Percentiles rank a stretch among this genome's conserved stretches.
Evolutionary conservation across 305 asterid genomes (phyloP).

Genomic region (Solanum hybrid): DNA sequence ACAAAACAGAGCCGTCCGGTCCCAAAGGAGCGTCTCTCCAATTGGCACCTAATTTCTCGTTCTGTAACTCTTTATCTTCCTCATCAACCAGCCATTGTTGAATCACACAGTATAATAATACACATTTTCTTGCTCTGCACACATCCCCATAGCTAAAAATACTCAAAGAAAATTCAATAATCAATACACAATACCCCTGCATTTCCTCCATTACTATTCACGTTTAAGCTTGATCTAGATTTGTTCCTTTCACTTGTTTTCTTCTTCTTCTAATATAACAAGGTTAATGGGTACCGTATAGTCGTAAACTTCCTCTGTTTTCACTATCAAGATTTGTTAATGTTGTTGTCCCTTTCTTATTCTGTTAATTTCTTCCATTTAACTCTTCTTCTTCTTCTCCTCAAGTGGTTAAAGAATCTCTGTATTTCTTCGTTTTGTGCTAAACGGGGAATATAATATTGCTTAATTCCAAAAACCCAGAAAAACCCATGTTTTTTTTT

Average conservation of each 20-base stretch:
- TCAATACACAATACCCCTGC: not conserved
- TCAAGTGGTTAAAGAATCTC: not conserved
- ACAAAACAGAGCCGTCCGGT: slow-evolving; percentile 3
- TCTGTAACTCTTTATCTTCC: not conserved
- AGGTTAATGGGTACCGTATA: not conserved
- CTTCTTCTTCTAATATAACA: not conserved
- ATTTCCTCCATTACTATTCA: not conserved
- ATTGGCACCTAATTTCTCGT: slow-evolving; percentile 2
- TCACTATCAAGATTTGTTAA: not conserved
- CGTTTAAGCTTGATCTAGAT: not conserved
- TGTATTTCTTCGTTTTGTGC: not conserved
- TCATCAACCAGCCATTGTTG: not conserved
- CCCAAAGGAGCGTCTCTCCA: slow-evolving; percentile 11
- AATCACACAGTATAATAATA: not conserved
- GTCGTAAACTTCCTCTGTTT: not conserved
- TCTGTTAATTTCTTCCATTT: slow-evolving; percentile 18
- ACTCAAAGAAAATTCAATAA: not conserved
- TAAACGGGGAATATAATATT: not conserved
- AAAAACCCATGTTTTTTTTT: not conserved
- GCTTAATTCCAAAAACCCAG: not conserved
- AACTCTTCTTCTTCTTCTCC: not conserved
- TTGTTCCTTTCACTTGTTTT: not conserved
- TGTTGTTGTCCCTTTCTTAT: slow-evolving; percentile 20
- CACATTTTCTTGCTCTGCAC: not conserved
- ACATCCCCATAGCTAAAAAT: not conserved